A percentile compares a stretch with the other conserved stretches of the same genome.
Evolutionary conservation across 805 yeast genomes (phyloP).

Genomic region (Spathaspora passalidarum): DNA sequence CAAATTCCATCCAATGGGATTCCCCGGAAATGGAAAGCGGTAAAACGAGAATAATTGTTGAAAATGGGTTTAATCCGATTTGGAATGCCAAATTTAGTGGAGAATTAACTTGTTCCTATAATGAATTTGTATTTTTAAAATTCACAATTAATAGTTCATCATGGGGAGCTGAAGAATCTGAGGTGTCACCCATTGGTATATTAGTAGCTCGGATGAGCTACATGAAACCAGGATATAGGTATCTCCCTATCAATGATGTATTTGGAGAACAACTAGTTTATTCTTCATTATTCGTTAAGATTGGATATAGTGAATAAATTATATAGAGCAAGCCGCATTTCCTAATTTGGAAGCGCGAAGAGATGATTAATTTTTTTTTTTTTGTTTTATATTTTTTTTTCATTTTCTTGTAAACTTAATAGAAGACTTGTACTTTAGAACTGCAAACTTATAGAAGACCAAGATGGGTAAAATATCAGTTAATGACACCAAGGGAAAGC

Average conservation of each 20-base stretch:
- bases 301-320: conserved; percentile 16
- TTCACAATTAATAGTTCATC: conserved; percentile 32
- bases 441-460: background rate
- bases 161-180: background rate
- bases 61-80: conserved; percentile 84
- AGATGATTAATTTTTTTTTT: conserved; percentile 1
- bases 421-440: background rate
- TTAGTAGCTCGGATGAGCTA: conserved; percentile 59
- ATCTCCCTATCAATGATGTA: conserved; percentile 69
- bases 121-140: conserved; percentile 54
- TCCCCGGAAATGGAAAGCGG: conserved; percentile 12
- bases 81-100: conserved; percentile 66
- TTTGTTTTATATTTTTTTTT: background rate
- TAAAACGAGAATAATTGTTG: conserved; percentile 34
- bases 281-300: conserved; percentile 47
- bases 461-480: conserved; percentile 67
- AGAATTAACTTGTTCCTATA: conserved; percentile 22
- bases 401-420: no score
- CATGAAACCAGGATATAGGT: conserved; percentile 77
- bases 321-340: background rate
- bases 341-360: background rate
- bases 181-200: conserved; percentile 44
- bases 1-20: conserved; percentile 23
- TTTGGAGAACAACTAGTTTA: conserved; percentile 73
- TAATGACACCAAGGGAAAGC: conserved; percentile 48